Percentiles rank a stretch among this genome's conserved stretches.
Conservation (phyloP, 176 grass and related monocot species). For the Carex myosuroides region DNA sequence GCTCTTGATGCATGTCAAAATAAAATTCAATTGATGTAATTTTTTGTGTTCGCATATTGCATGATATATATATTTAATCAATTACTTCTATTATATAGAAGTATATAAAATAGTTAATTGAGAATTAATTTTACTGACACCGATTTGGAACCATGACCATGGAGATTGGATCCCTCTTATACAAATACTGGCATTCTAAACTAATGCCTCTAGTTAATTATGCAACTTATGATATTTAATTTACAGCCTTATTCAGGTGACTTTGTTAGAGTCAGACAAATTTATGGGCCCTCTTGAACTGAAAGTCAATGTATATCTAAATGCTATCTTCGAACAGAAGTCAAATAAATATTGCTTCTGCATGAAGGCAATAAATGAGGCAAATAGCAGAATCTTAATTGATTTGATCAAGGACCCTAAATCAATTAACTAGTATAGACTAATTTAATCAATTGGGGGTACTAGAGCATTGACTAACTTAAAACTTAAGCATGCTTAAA, state of each 20-base stretch:
- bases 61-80: no score
- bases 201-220: not conserved
- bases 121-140: no score
- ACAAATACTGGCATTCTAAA: not conserved
- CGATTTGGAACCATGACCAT: no score
- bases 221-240: not conserved
- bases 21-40: no score
- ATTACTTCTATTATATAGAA: no score
- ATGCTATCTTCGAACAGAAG: not conserved
- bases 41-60: no score
- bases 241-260: no score
- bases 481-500: not conserved
- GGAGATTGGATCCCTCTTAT: no score
- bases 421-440: not conserved
- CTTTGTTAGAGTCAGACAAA: not conserved
- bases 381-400: not conserved
- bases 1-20: no score
- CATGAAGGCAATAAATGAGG: not conserved
- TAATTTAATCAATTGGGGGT: not conserved
- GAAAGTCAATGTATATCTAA: not conserved
- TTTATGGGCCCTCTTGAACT: not conserved
- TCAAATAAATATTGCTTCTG: not conserved
- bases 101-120: no score
- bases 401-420: not conserved
- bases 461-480: not conserved